Conservation (phyloP, 768 basidiomycete genomes). For the Panaeolus papilionaceus region DNA sequence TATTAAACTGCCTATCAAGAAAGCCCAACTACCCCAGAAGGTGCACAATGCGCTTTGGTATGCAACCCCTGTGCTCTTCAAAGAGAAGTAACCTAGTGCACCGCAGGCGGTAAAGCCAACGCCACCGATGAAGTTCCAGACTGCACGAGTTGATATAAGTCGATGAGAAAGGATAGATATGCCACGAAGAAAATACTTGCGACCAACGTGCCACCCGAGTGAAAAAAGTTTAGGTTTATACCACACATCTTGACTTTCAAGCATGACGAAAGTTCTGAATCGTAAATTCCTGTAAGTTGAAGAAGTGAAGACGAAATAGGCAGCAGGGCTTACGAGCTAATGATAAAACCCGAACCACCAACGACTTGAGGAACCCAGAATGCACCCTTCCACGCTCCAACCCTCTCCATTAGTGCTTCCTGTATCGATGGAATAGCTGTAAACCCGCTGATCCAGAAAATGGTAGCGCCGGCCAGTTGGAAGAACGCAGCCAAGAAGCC, state of each 20-base stretch:
- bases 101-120: constrained; percentile 66
- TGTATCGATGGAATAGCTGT: constrained; percentile 46
- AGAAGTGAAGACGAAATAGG: not conserved
- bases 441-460: constrained; percentile 65
- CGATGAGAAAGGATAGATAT: no score
- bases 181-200: constrained; percentile 28
- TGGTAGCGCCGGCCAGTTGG: constrained; percentile 60
- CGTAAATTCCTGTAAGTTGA: not conserved
- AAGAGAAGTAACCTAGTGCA: constrained; percentile 54
- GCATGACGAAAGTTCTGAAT: constrained; percentile 47
- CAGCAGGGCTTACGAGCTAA: constrained; percentile 43
- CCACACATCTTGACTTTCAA: constrained; percentile 64
- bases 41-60: constrained; percentile 62
- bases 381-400: constrained; percentile 48
- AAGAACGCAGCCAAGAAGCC: constrained; percentile 56
- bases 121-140: constrained; percentile 68
- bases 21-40: constrained; percentile 68
- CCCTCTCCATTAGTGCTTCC: constrained; percentile 32
- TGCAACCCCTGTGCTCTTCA: constrained; percentile 37
- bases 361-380: constrained; percentile 71
- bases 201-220: constrained; percentile 62
- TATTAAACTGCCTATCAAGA: constrained; percentile 61
- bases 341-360: constrained; percentile 64
- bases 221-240: constrained; percentile 48
- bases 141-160: constrained; percentile 22